Base-by-base conservation (phyloP, 2,329 filamentous ascomycete species). In the Trichoderma sp. region DNA sequence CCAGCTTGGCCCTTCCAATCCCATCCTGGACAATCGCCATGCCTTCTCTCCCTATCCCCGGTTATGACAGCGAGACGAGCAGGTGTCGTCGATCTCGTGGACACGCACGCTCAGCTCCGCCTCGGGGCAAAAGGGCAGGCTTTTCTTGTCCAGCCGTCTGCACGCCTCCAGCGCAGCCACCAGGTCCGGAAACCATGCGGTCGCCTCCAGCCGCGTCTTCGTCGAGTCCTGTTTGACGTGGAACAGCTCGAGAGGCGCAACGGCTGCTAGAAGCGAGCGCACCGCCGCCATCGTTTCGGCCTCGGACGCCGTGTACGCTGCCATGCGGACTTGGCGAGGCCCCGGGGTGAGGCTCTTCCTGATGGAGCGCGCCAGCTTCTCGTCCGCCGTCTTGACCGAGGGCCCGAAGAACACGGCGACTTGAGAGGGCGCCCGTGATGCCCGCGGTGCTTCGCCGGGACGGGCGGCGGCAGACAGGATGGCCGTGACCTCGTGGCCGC, bases 141-240 rank as follows among this genome's bases (percentile, higher is more conserved):
- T 61, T 5, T 18, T 74, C 8, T 76, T 69, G 80, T 69, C 46
- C 4, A 69, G 49, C 3, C 32, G 4, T 5, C 8, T 13, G 1
- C 2, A 46, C 28, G 68, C 81, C 16, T 76, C 71, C 49, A 70
- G 70, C 0, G 82, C 82, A 43, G 81, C 76, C 0, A 72, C 72
- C 51, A 81, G 79, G 1, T 80, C 72, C 7, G 73, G 28, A 55
- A 84, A 85, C 3, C 75, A 73, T 1, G 79, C 82, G 18, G 74
- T 77, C 0, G 77, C 82, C 70, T 82, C 82, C 18, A 79, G 69
- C 4, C 81, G 75, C 65, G 70, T 60, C 5, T 73, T 70, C 0
- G 65, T 67, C 0, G 39, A 18, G 39, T 49, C 46, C 1, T 49
- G 3, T 13, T 68, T 72, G 3, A 75, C 68, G 18, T 78, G 74